Evolutionary conservation across 345 rosid species (phyloP).

Genomic region (Populus euphratica): DNA sequence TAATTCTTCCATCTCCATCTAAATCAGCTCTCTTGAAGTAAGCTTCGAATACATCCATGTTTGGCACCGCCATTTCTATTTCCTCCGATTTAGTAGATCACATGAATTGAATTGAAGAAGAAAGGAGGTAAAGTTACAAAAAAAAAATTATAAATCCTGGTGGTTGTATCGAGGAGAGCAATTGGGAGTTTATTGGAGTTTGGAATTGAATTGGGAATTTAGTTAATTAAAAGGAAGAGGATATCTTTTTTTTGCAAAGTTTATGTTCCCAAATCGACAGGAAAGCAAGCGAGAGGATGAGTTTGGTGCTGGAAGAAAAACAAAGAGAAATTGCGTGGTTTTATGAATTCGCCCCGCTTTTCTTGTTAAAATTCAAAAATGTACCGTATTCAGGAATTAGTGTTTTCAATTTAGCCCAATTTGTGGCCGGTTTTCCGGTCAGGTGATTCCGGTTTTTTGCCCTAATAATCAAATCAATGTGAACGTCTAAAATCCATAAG

Average conservation of each 20-base stretch:
- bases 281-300: background rate
- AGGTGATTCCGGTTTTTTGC: too few species aligned
- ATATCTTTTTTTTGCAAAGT: background rate
- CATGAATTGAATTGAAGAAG: constrained; percentile 3
- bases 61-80: constrained; percentile 47
- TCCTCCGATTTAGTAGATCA: constrained; percentile 4
- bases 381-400: too few species aligned
- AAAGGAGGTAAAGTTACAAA: background rate
- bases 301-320: too few species aligned
- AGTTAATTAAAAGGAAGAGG: background rate
- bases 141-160: background rate
- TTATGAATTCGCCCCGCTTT: background rate
- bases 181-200: background rate
- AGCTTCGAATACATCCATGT: constrained; percentile 75
- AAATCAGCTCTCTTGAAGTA: constrained; percentile 91
- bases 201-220: background rate
- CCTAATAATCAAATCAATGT: too few species aligned
- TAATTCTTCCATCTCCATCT: constrained; percentile 90
- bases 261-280: background rate
- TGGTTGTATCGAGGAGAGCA: constrained; percentile 23
- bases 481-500: too few species aligned
- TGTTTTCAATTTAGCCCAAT: background rate
- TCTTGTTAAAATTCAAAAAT: too few species aligned
- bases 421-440: background rate
- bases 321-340: background rate